Base-by-base conservation (phyloP, 805 yeast genomes). In the Blastobotrys muscicola region DNA sequence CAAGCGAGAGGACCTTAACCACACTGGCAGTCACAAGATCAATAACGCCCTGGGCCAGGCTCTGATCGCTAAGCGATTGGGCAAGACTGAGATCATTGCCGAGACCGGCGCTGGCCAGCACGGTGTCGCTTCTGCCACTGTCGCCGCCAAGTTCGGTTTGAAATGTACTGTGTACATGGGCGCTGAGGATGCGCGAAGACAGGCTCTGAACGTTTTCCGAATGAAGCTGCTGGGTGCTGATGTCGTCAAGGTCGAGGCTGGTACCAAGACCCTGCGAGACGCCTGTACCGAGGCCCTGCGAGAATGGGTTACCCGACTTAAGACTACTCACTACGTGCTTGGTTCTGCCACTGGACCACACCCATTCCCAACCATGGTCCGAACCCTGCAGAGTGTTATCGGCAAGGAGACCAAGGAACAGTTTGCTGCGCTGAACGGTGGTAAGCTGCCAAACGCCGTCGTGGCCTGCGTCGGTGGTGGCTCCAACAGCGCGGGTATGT, bases 381-480 rank as follows among this genome's bases (percentile, higher is more conserved):
- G 97, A 69, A 90, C 98, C 12, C 89, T 92, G 86, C 99, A 92
- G 73, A 78, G 89, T 61, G 94, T 92, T 30, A 92, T 92, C 65
- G 99, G 99, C 55, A 72, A 78, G 42, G 99, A 92, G 70, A 85
- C 96, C 38, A 87, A 85, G 66, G 81, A 84, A 63, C 95, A 92
- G 68, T 89, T 89, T 68, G 78, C 75, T 52, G 78, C 75, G 52
- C 68, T 82, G 54, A 86, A 85, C 63, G 68, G 76, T 48, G 95
- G 95, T 34, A 80, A 77, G 56, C 72, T 92, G 51, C 98, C 98
- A 39, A 85, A 92, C 58, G 86, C 89, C 13, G 78, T 92, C 35
- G 96, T 92, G 49, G 99, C 99, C 1, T 92, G 99, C 73, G 98
- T 92, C 41, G 99, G 99, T 58, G 99, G 99, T 59, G 99, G 99